Base-by-base conservation (phyloP, 345 rosid species). In the Trapa incisa region DNA sequence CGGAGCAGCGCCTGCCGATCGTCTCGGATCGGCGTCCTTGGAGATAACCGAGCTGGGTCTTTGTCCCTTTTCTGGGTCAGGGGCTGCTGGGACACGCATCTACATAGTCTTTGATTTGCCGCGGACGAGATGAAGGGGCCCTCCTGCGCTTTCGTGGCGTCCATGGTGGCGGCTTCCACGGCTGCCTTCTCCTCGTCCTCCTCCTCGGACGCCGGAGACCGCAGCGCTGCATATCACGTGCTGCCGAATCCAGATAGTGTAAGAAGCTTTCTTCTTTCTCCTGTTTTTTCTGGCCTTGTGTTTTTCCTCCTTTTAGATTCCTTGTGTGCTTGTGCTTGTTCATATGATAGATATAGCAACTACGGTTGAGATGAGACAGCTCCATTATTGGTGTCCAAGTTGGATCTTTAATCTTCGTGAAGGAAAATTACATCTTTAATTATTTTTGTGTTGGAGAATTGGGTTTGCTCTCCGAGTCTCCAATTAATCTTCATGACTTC, bases 131-230 rank as follows among this genome's bases (percentile, higher is more conserved):
- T 70, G 72, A 70, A 70, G 50, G 72, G 67, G 33, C 47, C 79
- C 1, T 53, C 79, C 1, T 74, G 75, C 58, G 67, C 71, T 35
- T 69, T 81, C 43, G 77, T 82, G n/a, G 89, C 84, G 61, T 75
- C 80, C 0, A 70, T 82, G 48, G 62, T 84, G 11, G 85, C 82
- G 8, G 87, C 83, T 9, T 80, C 91, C 67, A 71, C 80, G n/a
- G 78, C 70, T 32, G 91, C 85, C 68, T 45, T 84, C 11, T 53
- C 79, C 13, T 81, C 83, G 14, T 77, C 69, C 8, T 50, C 61
- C 42, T 35, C 67, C 32, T 3, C 42, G 15, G 33, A 47, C 53
- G 38, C 38, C 29, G 67, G 66, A 8, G 67, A 70, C 10, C 67
- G 32, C 10, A 13, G 43, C 71, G 54, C 37, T 10, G 60, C 68